A percentile compares a stretch with the other conserved stretches of the same genome.
Conservation (phyloP, 176 grass and related monocot genomes). For the Musa acuminata region DNA sequence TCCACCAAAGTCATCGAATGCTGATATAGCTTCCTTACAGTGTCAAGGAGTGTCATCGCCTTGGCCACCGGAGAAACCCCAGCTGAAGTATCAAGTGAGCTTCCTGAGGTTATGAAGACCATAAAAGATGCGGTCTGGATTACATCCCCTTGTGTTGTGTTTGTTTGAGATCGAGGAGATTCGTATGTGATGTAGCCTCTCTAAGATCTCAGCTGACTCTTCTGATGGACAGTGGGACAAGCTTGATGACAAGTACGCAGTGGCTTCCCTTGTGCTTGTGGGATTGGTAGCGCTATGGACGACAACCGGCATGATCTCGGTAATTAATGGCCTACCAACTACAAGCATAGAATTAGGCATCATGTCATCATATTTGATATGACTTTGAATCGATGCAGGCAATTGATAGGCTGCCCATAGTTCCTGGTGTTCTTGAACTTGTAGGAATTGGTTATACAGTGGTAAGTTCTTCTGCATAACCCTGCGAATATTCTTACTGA, state of each 20-base stretch:
- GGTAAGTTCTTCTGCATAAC: conserved; percentile 24
- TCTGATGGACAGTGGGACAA: conserved; percentile 89
- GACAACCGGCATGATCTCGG: conserved; percentile 54
- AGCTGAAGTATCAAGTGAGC: conserved; percentile 40
- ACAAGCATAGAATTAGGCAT: not conserved
- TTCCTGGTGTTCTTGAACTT: conserved; percentile 75
- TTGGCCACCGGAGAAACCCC: conserved; percentile 31
- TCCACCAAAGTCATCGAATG: not conserved
- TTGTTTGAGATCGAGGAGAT: conserved; percentile 5
- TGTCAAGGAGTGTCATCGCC: conserved; percentile 18
- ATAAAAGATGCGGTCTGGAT: conserved; percentile 55
- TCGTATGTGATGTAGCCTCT: conserved; percentile 1
- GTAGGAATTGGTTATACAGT: conserved; percentile 85
- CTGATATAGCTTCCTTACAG: not conserved
- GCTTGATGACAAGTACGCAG: conserved; percentile 97
- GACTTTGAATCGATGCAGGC: conserved; percentile 22
- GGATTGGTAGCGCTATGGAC: conserved; percentile 69
- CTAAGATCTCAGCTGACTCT: conserved; percentile 30
- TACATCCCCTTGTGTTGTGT: not conserved
- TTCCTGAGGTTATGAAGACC: conserved; percentile 37
- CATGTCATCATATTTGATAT: too few relatives aligned
- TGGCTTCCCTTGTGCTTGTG: conserved; percentile 48
- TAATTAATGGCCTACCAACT: conserved; percentile 1
- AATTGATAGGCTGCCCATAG: conserved; percentile 75
- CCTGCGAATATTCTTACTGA: not conserved